Conservation (phyloP, 805 yeast genomes). For the Lipomyces oligophaga region DNA sequence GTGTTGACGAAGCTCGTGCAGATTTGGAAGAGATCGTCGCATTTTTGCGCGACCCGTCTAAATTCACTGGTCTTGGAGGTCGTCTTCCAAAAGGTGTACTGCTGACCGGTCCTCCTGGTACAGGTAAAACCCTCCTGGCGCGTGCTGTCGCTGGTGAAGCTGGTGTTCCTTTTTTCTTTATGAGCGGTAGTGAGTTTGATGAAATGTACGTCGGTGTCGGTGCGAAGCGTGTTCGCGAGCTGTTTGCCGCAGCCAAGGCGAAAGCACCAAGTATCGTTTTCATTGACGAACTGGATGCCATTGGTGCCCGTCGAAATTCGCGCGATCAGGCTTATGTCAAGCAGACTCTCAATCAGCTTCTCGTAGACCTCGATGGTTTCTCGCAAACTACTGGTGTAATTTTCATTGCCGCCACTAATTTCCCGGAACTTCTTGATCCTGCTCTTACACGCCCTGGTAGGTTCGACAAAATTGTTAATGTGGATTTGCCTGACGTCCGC, state of each 20-base stretch:
- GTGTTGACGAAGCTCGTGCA: conserved; percentile 97
- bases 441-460: conserved; percentile 98
- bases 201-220: conserved; percentile 99
- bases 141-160: conserved; percentile 99
- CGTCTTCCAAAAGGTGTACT: conserved; percentile 95
- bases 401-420: conserved; percentile 96
- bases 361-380: conserved; percentile 92
- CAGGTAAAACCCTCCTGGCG: conserved; percentile 94
- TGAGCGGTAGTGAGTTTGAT: conserved; percentile 98
- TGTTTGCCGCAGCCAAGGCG: conserved; percentile 87
- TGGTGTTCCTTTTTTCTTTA: conserved; percentile 95
- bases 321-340: conserved; percentile 97
- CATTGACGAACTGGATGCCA: conserved; percentile 97
- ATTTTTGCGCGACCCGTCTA: conserved; percentile 90
- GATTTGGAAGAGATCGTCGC: conserved; percentile 98
- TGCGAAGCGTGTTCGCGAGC: conserved; percentile 93
- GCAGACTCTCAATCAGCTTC: conserved; percentile 91
- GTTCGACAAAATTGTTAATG: conserved; percentile 92
- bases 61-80: conserved; percentile 95
- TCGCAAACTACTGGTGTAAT: conserved; percentile 90
- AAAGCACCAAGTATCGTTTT: conserved; percentile 96
- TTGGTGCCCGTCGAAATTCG: conserved; percentile 97
- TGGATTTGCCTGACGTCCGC: conserved; percentile 95
- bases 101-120: conserved; percentile 98
- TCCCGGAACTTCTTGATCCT: conserved; percentile 94